phyloP scores from a whole-genome alignment of 768 basidiomycete genomes.

The Termitomyces sp. region DNA sequence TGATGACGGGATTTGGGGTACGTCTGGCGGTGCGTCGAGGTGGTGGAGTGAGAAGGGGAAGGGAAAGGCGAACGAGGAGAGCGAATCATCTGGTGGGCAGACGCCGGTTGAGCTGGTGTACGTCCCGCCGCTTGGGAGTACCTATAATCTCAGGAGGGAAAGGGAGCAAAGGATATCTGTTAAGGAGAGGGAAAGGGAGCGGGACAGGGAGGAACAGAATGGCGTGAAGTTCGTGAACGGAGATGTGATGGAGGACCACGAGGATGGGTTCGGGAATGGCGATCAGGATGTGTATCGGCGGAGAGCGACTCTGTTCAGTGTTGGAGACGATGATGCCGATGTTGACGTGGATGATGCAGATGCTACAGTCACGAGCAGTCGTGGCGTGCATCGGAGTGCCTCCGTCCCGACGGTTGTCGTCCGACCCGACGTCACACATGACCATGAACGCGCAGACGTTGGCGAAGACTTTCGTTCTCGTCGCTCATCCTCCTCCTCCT shows the following conservation, averaged over 20 bases:
- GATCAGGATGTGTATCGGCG: constrained; percentile 16
- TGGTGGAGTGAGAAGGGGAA: constrained; percentile 15
- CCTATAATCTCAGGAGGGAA: constrained; percentile 28
- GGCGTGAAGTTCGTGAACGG: constrained; percentile 1
- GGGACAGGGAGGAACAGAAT: constrained; percentile 7
- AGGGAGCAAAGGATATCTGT: constrained; percentile 12
- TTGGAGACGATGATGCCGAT: constrained; percentile 16
- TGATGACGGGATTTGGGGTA: constrained; percentile 20
- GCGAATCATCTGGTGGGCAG: constrained; percentile 29
- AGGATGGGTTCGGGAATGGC: constrained; percentile 19
- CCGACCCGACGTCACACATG: constrained; percentile 45
- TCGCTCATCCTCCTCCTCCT: constrained; percentile 14
- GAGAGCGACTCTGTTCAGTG: constrained; percentile 14
- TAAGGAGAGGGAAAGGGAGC: constrained; percentile 20
- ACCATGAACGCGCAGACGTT: constrained; percentile 57
- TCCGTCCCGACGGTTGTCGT: constrained; percentile 19
- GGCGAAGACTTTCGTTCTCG: constrained; percentile 43
- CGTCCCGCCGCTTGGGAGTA: constrained; percentile 48
- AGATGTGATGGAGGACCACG: constrained; percentile 21
- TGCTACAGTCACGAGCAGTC: constrained; percentile 7
- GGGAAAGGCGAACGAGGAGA: constrained; percentile 17
- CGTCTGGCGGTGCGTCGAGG: constrained; percentile 11
- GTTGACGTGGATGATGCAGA: constrained; percentile 12
- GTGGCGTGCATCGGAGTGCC: constrained; percentile 10
- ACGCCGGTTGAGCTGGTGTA: constrained; percentile 71